Evolutionary conservation across 2,329 filamentous ascomycete species (phyloP).

Genomic region (Neofusicoccum kwambonambiense): DNA sequence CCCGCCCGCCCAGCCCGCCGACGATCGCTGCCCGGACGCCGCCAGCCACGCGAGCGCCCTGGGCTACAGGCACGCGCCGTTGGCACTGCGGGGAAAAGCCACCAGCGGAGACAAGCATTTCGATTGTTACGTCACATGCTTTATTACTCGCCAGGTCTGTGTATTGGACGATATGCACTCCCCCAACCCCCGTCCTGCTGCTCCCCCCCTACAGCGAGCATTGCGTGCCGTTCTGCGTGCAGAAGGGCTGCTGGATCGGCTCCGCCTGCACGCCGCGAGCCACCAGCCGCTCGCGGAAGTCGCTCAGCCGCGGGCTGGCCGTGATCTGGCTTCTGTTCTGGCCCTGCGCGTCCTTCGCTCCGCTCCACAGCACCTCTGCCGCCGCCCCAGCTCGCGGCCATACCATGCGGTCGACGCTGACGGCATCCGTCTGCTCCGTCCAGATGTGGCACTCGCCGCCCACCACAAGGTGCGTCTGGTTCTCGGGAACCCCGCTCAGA

Average conservation of each 20-base stretch:
- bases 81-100: neutral
- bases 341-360: conserved; percentile 62
- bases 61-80: too few species aligned
- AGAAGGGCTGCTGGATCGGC: conserved; percentile 71
- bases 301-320: conserved; percentile 67
- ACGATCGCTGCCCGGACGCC: too few species aligned
- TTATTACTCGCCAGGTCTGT: neutral
- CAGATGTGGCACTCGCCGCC: conserved; percentile 82
- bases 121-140: neutral
- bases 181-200: too few species aligned
- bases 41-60: too few species aligned
- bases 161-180: neutral
- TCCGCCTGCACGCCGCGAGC: conserved; percentile 63
- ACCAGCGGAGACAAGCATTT: neutral
- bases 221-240: conserved; percentile 60
- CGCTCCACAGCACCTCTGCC: conserved; percentile 79
- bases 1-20: neutral
- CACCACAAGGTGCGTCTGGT: conserved; percentile 66
- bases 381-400: conserved; percentile 77
- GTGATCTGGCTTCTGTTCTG: conserved; percentile 65
- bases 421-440: conserved; percentile 73
- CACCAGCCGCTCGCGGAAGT: conserved; percentile 75
- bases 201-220: conserved; percentile 38
- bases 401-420: conserved; percentile 71
- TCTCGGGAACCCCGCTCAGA: conserved; percentile 55